Base-by-base conservation (phyloP, 768 basidiomycete species). In the Hygrophoropsis aurantiaca region DNA sequence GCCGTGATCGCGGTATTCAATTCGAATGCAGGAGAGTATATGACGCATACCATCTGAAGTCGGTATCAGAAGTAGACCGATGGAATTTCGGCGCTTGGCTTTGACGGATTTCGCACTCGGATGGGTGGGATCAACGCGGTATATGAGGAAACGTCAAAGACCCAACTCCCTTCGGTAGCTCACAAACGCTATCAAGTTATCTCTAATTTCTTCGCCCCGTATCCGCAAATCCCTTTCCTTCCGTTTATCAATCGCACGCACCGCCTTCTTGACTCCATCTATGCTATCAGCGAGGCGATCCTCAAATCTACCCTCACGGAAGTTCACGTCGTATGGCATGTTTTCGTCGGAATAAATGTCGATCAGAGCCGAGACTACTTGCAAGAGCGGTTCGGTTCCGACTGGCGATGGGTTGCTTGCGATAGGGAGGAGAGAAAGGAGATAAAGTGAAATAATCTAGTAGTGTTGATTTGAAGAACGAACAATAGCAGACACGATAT, bases 311-410 rank as follows among this genome's bases (percentile, higher is more conserved):
- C 80, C 80, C 46, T 83, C 69, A 35, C 81, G 77, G 72, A 93
- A 94, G 62, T 90, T 90, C 47, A 81, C 60, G 61, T 97, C 94
- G 59, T 89, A 93, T 0, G 85, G 77, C 44, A 81, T 64, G 7
- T 67, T 75, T 66, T 97, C 94, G 67, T 97, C 94, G 3, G 93
- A 90, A 64, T 88, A 97, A 42, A 95, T 90, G 61, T 97, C 94
- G 48, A 97, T 89, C 37, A 97, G 71, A 20, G 88, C 88, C 11
- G 93, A 91, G 8, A 79, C 73, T 1, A 82, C 81, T 57, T 94
- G 90, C 20, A 97, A 75, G 43, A 87, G 72, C 0, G 86, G 77
- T 60, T 94, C 90, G 0, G 80, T 78, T 44, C 74, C 77, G 44
- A 70, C 67, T 18, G 72, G 59, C 5, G 79, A 71, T 1, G 73